These are phyloP conservation scores for Kwoniella newhampshirensis DNA, from an alignment of 768 basidiomycete species.

Conservation along the genomic window DNA sequence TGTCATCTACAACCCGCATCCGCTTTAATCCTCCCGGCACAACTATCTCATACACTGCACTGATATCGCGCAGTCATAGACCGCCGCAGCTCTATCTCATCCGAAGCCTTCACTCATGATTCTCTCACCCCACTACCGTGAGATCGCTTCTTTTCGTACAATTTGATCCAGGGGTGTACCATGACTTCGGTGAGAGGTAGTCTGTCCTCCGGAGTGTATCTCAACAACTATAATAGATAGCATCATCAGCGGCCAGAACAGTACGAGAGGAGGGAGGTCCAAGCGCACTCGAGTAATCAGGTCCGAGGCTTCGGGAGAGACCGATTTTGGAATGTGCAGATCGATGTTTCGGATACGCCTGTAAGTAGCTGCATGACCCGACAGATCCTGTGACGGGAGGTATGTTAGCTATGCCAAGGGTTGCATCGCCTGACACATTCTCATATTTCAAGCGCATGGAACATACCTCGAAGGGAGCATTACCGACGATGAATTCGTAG, in stretches of 20 bases:
- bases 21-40: no score
- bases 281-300: conserved; percentile 62
- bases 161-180: conserved; percentile 78
- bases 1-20: no score
- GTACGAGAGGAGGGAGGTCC: not conserved
- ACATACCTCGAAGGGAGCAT: conserved; percentile 71
- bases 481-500: conserved; percentile 89
- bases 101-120: conserved; percentile 5
- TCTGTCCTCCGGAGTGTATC: conserved; percentile 70
- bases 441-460: not conserved
- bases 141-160: conserved; percentile 44
- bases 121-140: conserved; percentile 11
- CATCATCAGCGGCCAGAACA: not conserved
- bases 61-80: no score
- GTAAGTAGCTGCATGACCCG: conserved; percentile 69
- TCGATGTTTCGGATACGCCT: conserved; percentile 69
- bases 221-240: conserved; percentile 66
- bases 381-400: conserved; percentile 29
- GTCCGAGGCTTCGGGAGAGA: conserved; percentile 68
- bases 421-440: no score
- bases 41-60: no score
- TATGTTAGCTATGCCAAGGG: no score
- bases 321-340: conserved; percentile 62
- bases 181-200: conserved; percentile 72
- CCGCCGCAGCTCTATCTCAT: no score